Evolutionary conservation across 192 early-diverging fungal genomes (phyloP).

Genomic region (Spizellomyces sp.): DNA sequence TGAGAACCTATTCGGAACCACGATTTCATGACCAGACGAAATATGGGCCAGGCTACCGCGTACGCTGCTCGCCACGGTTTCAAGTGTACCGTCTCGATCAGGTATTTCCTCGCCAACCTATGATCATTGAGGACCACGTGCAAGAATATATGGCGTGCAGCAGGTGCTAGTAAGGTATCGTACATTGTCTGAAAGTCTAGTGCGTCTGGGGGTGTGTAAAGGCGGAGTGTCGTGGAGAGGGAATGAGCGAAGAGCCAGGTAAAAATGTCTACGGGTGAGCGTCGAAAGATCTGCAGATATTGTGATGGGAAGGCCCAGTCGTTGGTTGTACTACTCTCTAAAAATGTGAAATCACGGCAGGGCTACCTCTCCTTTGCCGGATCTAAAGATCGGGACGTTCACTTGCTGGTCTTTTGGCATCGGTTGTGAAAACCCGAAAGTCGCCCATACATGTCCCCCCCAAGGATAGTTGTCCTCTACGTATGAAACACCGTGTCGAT

Average conservation of each 20-base stretch:
- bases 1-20: neutral
- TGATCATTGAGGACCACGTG: conserved; percentile 14
- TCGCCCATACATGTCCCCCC: conserved; percentile 38
- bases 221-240: conserved; percentile 40
- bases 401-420: conserved; percentile 34
- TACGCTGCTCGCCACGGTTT: conserved; percentile 26
- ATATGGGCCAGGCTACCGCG: conserved; percentile 33
- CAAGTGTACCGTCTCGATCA: conserved; percentile 34
- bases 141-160: conserved; percentile 41
- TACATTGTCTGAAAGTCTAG: conserved; percentile 41
- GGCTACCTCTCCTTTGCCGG: conserved; percentile 46
- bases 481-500: conserved; percentile 44
- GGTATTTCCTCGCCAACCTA: conserved; percentile 29
- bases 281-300: conserved; percentile 39
- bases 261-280: conserved; percentile 43
- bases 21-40: conserved; percentile 14
- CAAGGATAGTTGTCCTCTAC: conserved; percentile 43
- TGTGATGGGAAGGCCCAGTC: neutral
- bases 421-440: conserved; percentile 37
- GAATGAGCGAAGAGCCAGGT: conserved; percentile 52
- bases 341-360: too few relatives aligned
- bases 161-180: conserved; percentile 34
- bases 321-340: too few relatives aligned
- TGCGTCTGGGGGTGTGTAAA: conserved; percentile 37
- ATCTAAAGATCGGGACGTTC: conserved; percentile 44